Evolutionary conservation across 768 basidiomycete species (phyloP), one percentile per base, ranked within the genome.

Genomic region (Pisolithus microcarpus): DNA sequence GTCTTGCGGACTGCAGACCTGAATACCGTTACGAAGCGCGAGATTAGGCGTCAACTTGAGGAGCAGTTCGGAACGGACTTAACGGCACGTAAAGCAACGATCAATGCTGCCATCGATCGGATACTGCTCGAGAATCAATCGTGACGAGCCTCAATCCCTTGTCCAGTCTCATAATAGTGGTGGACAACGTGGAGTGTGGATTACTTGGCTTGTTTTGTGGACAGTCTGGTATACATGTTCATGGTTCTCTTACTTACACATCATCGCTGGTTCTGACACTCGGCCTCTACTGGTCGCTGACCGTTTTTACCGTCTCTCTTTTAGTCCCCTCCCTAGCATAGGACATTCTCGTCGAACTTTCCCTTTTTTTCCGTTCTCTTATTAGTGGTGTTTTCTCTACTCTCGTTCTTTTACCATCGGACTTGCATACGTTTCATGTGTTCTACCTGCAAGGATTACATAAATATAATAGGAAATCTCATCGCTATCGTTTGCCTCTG

Each of bases 21-120:
- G 46, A 91, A 92, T 62, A 81, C 82, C 10, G 77, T 96, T 52
- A 97, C 95, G 47, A 98, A 98, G 73, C 83, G 94, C 58, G 88
- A 85, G 58, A 85, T 99, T 46, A 79, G 95, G 37, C 75, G 82
- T 50, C 80, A 82, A 61, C 73, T 99, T 34, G 94, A 97, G 68
- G 81, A 82, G 53, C 77, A 76, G 53, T 96, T 86, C 63, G 85
- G 85, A 31, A 80, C 84, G 72, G 87, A 88, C 64, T 69, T 97
- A 52, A 78, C 80, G 11, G 57, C 80, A 21, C 78, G 84, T 51
- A 90, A 92, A 68, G 71, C 73, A 24, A 73, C 75, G 24, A 89
- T 93, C 67, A 93, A 92, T 56, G 75, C 80, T 44, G 77, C 82
- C 13, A 91, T 93, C 55, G 88, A 91, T 62, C 73, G 82, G 49